These are phyloP conservation scores for Orbilia blumenaviensis DNA, from an alignment of 2,329 filamentous ascomycete genomes.

Conservation along the genomic window DNA sequence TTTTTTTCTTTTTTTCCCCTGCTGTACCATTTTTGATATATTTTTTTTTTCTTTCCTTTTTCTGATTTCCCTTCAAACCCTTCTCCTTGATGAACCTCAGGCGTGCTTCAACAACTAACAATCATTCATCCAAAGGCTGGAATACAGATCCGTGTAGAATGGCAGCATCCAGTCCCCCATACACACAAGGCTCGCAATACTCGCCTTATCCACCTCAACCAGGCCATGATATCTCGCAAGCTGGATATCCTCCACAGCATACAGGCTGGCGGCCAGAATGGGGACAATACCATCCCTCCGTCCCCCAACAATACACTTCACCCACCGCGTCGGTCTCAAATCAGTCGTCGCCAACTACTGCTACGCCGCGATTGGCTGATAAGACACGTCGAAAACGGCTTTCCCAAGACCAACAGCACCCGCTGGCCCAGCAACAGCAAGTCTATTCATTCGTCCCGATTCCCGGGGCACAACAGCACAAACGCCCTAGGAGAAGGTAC, in stretches of 20 bases:
- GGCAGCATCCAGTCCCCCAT: constrained; percentile 53
- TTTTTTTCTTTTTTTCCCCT: background rate
- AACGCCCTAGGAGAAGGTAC: constrained; percentile 89
- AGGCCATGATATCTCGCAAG: constrained; percentile 52
- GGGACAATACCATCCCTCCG: constrained; percentile 54
- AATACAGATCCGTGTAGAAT: constrained; percentile 47
- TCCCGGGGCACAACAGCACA: constrained; percentile 95
- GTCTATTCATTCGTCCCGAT: constrained; percentile 99
- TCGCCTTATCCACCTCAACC: constrained; percentile 52
- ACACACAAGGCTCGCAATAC: constrained; percentile 52
- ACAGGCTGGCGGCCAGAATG: constrained; percentile 51
- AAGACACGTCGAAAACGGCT: constrained; percentile 54
- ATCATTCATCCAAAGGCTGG: constrained; percentile 26
- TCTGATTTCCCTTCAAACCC: constrained; percentile 38
- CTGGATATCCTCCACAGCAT: constrained; percentile 46
- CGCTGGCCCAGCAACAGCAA: constrained; percentile 66
- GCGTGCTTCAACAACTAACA: constrained; percentile 36
- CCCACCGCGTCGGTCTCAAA: constrained; percentile 57
- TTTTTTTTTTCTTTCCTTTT: constrained; percentile 54
- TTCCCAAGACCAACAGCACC: constrained; percentile 61
- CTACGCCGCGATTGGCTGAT: constrained; percentile 46
- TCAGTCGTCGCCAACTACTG: constrained; percentile 51
- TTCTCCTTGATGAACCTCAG: constrained; percentile 24
- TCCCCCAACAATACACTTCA: constrained; percentile 53
- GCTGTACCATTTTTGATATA: constrained; percentile 42